A percentile compares a stretch with the other conserved stretches of the same genome.
Conservation (phyloP, 192 early-diverging fungal genomes). For the Chytriomyces hyalinus region DNA sequence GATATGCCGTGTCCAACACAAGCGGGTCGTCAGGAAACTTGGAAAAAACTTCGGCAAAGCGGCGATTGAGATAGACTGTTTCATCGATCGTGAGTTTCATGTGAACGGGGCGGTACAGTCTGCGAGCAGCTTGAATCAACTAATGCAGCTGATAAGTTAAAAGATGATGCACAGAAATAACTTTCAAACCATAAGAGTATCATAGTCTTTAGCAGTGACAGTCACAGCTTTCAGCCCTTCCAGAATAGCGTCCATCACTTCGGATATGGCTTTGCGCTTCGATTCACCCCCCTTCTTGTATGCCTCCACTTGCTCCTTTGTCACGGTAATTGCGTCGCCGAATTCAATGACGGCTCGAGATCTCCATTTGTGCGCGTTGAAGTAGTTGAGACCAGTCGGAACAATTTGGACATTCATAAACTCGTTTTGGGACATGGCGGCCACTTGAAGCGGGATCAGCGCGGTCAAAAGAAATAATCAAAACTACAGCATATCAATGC, state of each 20-base stretch:
- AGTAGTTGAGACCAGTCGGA: conserved; percentile 92
- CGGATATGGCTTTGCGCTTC: conserved; percentile 80
- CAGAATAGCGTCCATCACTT: conserved; percentile 79
- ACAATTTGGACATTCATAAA: conserved; percentile 89
- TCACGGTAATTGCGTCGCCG: conserved; percentile 85
- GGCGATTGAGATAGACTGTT: conserved; percentile 86
- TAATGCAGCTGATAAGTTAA: conserved; percentile 31
- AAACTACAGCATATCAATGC: not conserved
- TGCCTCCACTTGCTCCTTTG: conserved; percentile 77
- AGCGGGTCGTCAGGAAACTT: conserved; percentile 81
- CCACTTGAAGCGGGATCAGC: conserved; percentile 49
- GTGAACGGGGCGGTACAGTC: conserved; percentile 88
- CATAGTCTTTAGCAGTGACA: conserved; percentile 90
- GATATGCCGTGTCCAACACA: conserved; percentile 77
- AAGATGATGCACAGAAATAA: not conserved
- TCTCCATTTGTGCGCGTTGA: conserved; percentile 91
- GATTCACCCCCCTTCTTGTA: conserved; percentile 82
- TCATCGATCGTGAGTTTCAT: conserved; percentile 84
- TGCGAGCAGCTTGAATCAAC: conserved; percentile 91
- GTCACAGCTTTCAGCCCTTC: conserved; percentile 87
- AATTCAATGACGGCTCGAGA: conserved; percentile 98
- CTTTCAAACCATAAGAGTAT: conserved; percentile 76
- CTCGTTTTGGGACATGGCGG: conserved; percentile 87
- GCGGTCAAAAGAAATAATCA: conserved; percentile 36
- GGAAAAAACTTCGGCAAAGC: conserved; percentile 62